Conservation (phyloP, 352 stramenopile genomes). For the Globisporangium cylindrosporum region DNA sequence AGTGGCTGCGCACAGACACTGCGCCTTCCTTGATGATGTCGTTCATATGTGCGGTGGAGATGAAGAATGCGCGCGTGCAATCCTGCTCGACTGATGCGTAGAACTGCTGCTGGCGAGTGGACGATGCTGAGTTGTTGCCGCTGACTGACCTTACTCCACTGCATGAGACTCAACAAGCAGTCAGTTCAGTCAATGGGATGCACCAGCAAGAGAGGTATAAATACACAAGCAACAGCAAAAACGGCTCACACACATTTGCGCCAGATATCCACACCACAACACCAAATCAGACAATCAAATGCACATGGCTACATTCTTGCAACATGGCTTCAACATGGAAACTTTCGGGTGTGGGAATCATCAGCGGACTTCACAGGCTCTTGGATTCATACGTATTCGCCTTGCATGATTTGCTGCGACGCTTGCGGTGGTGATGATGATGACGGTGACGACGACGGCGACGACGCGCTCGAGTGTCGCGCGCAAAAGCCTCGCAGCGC, state of each 20-base stretch:
- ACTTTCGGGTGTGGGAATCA: neutral
- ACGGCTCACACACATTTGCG: neutral
- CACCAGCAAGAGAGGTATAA: neutral
- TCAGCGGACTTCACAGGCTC: neutral
- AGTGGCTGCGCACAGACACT: conserved; percentile 57
- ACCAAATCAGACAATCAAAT: neutral
- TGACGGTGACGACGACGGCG: neutral
- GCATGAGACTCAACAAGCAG: neutral
- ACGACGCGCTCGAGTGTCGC: conserved; percentile 8
- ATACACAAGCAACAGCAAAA: neutral
- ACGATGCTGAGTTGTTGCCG: neutral
- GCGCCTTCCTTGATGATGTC: conserved; percentile 54
- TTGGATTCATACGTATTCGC: neutral
- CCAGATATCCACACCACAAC: neutral
- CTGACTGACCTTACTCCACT: neutral
- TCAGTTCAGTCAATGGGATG: conserved; percentile 1
- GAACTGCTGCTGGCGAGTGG: neutral
- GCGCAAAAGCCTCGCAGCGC: conserved; percentile 14
- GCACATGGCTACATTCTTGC: conserved; percentile 9
- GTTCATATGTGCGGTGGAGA: conserved; percentile 4
- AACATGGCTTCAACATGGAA: conserved; percentile 10
- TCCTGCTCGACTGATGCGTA: neutral
- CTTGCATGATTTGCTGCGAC: neutral
- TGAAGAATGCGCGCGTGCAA: neutral
- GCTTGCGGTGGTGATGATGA: neutral